Base-by-base conservation (phyloP, 768 basidiomycete species). In the Tricholoma saponaceum region DNA sequence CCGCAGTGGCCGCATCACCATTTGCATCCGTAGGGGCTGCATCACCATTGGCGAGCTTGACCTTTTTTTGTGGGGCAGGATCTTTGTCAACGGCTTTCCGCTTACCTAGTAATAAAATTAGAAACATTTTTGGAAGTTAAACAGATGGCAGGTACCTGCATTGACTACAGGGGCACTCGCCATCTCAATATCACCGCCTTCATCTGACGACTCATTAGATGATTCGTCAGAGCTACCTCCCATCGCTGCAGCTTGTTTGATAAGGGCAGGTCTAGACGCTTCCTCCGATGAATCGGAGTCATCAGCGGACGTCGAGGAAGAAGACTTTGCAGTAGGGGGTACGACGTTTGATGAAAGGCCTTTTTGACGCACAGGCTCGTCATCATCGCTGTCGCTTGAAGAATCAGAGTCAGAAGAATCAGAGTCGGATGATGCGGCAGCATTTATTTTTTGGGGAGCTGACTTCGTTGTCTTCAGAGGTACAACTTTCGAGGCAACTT, bases 61-160 rank as follows among this genome's bases (percentile, higher is more conserved):
- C 81, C 74, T 96, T 96, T 81, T 98, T 96, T 35, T 83, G 72
- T 39, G 86, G 79, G 13, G 79, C 79, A 44, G 81, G 74, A 18
- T 73, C 74, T 25, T 82, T 82, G 20, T 81, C 82, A 25, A 85
- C 83, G 26, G 90, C 91, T 74, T 95, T 95, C 64, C 94, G 87
- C 74, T 96, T 96, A 59, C 82, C 86, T 79, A 63, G 26, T 28
- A 20, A 25, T 41, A 37, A 52, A 22, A 33, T 22, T 32, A 54
- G 52, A 16, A 41, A 18, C 0, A 18, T 43, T 23, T 18, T 20
- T 47, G 16, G 33, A 30, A 50, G n/a, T 18, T 18, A 54, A 62
- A 61, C 49, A 23, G 35, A 51, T 35, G 13, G 23, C 39, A 67
- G 66, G 35, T 44, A 82, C 82, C 76, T 64, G 76, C 72, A 28